Conservation (phyloP, 805 yeast species). For the Kurtzmaniella cleridarum region DNA sequence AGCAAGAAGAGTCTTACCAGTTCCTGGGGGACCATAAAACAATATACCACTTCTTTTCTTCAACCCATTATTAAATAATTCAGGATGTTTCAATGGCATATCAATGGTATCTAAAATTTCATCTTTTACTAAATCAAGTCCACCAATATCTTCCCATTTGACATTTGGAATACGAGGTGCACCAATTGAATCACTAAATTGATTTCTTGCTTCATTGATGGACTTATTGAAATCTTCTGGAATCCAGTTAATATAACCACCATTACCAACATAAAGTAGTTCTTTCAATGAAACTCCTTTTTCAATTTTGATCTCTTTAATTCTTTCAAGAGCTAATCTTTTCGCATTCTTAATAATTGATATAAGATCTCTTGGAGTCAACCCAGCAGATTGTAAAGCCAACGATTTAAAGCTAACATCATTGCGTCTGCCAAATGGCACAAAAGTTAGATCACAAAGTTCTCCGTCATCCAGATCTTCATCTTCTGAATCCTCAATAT, state of each 20-base stretch:
- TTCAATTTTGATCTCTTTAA: conserved; percentile 27
- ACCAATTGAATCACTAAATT: conserved; percentile 90
- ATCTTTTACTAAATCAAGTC: conserved; percentile 81
- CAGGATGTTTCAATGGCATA: conserved; percentile 91
- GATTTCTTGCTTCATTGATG: conserved; percentile 75
- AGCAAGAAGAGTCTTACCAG: conserved; percentile 93
- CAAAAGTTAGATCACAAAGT: conserved; percentile 10
- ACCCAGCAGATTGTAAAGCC: conserved; percentile 87
- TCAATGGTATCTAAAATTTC: conserved; percentile 95
- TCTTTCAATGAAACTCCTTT: conserved; percentile 14
- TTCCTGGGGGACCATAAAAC: conserved; percentile 98
- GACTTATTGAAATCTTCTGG: conserved; percentile 65
- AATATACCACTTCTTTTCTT: conserved; percentile 92
- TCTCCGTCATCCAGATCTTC: conserved; percentile 7
- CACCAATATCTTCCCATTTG: conserved; percentile 97
- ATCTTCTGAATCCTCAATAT: conserved; percentile 13
- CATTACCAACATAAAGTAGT: conserved; percentile 42
- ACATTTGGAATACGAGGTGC: conserved; percentile 96
- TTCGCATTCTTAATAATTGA: conserved; percentile 68
- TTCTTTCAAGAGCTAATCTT: conserved; percentile 47
- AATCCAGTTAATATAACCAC: conserved; percentile 48
- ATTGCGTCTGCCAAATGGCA: conserved; percentile 21
- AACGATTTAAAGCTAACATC: conserved; percentile 53
- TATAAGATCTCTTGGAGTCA: conserved; percentile 75
- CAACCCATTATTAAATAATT: conserved; percentile 78